These are phyloP conservation scores for Sonneratia caseolaris DNA, from an alignment of 345 rosid genomes.

Conservation along the genomic window DNA sequence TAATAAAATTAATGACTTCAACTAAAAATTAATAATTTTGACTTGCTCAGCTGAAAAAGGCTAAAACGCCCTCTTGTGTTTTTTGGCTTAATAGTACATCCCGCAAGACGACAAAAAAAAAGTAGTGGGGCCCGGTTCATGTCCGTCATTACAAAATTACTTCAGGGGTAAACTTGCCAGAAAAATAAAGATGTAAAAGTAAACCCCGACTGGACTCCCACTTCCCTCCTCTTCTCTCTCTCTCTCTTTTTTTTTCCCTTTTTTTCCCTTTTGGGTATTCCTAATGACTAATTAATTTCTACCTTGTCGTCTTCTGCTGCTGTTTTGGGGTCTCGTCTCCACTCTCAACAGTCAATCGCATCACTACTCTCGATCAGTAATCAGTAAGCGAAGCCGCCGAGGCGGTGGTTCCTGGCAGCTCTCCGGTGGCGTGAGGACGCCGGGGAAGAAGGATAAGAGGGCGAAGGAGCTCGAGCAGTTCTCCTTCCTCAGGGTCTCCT, in stretches of 20 bases:
- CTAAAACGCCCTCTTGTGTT: too few species aligned
- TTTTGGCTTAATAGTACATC: too few species aligned
- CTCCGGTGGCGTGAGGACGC: conserved; percentile 27
- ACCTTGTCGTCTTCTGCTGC: background rate
- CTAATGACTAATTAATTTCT: background rate
- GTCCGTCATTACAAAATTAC: conserved; percentile 21
- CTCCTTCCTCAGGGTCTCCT: conserved; percentile 36
- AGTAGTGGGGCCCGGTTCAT: background rate
- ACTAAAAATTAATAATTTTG: too few species aligned
- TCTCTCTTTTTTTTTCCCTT: too few species aligned
- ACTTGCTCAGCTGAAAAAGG: too few species aligned
- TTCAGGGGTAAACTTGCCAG: background rate
- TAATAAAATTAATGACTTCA: too few species aligned
- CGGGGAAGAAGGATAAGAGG: conserved; percentile 16
- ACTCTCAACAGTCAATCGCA: background rate
- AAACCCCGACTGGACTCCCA: too few species aligned
- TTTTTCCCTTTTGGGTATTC: too few species aligned
- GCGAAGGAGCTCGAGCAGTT: conserved; percentile 33
- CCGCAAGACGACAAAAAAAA: too few species aligned
- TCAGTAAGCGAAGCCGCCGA: conserved; percentile 29
- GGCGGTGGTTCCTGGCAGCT: conserved; percentile 27
- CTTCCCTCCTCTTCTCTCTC: too few species aligned
- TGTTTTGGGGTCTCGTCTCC: background rate
- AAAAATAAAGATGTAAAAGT: background rate
- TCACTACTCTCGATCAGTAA: background rate